These are phyloP conservation scores for Ottelia alismoides DNA, from an alignment of 106 monocot genomes.

Conservation along the genomic window DNA sequence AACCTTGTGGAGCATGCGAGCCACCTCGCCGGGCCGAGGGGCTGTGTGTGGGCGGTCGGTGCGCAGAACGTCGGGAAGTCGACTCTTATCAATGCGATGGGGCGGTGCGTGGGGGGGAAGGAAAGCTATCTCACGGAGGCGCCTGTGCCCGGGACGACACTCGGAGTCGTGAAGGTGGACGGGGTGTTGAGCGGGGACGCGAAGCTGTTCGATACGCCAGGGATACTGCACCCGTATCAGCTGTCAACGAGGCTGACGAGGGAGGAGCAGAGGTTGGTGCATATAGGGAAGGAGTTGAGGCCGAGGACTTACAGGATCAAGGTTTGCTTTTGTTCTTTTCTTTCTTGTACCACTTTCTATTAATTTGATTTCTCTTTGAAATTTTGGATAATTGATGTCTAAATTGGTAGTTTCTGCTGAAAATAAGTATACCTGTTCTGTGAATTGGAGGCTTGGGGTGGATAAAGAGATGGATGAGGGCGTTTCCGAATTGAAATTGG, in stretches of 20 bases:
- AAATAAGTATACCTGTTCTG: too few species aligned
- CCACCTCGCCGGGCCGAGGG: conserved; percentile 53
- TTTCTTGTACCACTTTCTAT: too few species aligned
- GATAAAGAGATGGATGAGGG: too few species aligned
- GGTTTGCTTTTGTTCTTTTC: too few species aligned
- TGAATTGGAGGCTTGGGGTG: too few species aligned
- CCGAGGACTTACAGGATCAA: conserved; percentile 84
- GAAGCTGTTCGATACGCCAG: conserved; percentile 91
- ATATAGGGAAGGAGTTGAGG: conserved; percentile 53
- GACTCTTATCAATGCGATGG: conserved; percentile 95
- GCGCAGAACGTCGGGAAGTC: conserved; percentile 98
- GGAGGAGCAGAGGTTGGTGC: conserved; percentile 86
- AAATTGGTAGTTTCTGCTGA: too few species aligned
- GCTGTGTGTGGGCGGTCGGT: conserved; percentile 94
- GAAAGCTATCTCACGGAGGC: conserved; percentile 67
- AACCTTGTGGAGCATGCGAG: conserved; percentile 61
- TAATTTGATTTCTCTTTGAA: too few species aligned
- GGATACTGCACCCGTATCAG: conserved; percentile 77
- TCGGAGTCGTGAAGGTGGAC: conserved; percentile 78
- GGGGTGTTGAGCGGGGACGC: conserved; percentile 58
- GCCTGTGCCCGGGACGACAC: conserved; percentile 85
- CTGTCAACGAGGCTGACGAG: conserved; percentile 61
- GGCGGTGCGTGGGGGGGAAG: conserved; percentile 31
- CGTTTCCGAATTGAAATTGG: too few species aligned
- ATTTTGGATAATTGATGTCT: too few species aligned